These are phyloP conservation scores for Acanthamoeba healyi DNA, from an alignment of 208 protist genomes.

Conservation along the genomic window DNA sequence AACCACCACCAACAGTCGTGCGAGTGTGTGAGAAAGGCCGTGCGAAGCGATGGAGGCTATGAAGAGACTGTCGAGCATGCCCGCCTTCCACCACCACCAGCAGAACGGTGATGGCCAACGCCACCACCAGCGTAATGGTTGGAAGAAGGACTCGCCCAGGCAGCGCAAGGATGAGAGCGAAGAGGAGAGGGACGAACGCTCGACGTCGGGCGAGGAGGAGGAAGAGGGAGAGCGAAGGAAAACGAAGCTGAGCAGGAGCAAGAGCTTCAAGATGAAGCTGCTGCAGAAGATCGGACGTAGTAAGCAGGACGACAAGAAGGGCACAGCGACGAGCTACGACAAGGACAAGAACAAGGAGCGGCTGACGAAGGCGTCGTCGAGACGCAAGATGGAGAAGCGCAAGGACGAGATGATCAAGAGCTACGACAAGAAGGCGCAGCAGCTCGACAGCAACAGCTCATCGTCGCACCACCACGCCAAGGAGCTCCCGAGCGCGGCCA, in stretches of 20 bases:
- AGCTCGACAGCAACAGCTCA: background rate
- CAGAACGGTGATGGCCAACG: too few species aligned
- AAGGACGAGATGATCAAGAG: conserved; percentile 21
- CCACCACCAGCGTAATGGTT: too few species aligned
- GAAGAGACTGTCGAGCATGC: conserved; percentile 11
- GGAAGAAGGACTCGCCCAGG: background rate
- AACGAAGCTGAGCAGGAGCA: background rate
- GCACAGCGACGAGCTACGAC: too few species aligned
- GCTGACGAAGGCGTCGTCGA: background rate
- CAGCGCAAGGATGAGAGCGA: background rate
- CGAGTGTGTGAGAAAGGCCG: background rate
- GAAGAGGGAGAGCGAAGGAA: too few species aligned
- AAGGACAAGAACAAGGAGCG: background rate
- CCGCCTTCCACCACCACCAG: background rate
- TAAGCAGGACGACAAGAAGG: background rate
- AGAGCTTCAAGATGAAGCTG: conserved; percentile 43
- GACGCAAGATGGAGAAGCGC: background rate
- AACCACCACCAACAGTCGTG: background rate
- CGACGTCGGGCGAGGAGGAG: too few species aligned
- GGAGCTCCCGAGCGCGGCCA: background rate
- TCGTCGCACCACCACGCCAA: background rate
- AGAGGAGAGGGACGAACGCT: too few species aligned
- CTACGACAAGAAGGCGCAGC: conserved; percentile 11
- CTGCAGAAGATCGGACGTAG: background rate
- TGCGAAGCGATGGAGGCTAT: background rate